A percentile compares a stretch with the other conserved stretches of the same genome.
These are phyloP conservation scores for Cardamine occulta DNA, from an alignment of 345 rosid species.

Conservation along the genomic window DNA sequence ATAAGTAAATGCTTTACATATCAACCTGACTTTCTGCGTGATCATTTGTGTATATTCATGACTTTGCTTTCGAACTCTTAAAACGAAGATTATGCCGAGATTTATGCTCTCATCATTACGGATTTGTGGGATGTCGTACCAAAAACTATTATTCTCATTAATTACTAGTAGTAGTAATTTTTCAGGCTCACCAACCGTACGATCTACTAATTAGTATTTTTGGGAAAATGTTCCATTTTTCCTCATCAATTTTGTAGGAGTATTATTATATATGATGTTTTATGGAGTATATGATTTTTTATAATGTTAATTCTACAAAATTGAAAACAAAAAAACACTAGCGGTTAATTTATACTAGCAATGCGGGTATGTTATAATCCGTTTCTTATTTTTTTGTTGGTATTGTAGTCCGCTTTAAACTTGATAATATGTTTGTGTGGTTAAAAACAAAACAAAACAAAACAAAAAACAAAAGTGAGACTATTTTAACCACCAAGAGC, in stretches of 20 bases:
- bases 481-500: no score
- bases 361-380: no score
- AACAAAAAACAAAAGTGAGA: no score
- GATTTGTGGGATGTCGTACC: conserved; percentile 26
- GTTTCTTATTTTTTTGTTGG: no score
- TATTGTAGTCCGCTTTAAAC: no score
- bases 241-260: not conserved
- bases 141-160: conserved; percentile 21
- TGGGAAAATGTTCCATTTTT: not conserved
- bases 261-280: no score
- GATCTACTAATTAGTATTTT: conserved; percentile 9
- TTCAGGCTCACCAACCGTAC: conserved; percentile 19
- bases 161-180: not conserved
- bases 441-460: no score
- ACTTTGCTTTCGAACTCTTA: conserved; percentile 25
- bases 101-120: conserved; percentile 31
- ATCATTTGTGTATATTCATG: conserved; percentile 35
- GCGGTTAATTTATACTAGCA: not conserved
- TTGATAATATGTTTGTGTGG: no score
- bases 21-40: conserved; percentile 38
- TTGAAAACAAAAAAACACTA: not conserved
- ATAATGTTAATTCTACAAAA: not conserved
- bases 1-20: conserved; percentile 26
- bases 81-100: conserved; percentile 36
- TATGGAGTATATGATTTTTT: no score